Conservation (phyloP, 2,329 filamentous ascomycete genomes). For the Aspergillus pseudoterreus region DNA sequence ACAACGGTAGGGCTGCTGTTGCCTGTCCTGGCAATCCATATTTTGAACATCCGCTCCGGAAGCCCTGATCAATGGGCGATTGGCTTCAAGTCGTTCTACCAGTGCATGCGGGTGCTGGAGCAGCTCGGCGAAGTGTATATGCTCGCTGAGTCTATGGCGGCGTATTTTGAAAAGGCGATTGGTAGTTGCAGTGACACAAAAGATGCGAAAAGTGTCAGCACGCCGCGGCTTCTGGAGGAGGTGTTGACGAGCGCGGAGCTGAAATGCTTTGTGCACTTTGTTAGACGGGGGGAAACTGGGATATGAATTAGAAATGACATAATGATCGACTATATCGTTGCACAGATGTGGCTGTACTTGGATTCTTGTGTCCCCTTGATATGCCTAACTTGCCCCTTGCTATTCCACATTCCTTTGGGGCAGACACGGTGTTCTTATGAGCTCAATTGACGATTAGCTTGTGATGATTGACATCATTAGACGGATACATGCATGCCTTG, state of each 20-base stretch:
- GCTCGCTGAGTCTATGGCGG: constrained; percentile 9
- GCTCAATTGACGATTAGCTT: neutral
- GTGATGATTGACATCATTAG: neutral
- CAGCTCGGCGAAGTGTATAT: constrained; percentile 9
- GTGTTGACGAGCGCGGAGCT: constrained; percentile 3
- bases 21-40: constrained; percentile 81
- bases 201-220: neutral
- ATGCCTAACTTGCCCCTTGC: no score
- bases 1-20: constrained; percentile 80
- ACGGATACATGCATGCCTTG: neutral
- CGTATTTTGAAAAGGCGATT: constrained; percentile 4
- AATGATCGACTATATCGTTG: no score
- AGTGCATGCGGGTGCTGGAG: constrained; percentile 10
- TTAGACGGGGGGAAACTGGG: neutral
- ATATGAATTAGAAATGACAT: no score
- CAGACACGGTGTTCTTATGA: neutral
- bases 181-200: neutral
- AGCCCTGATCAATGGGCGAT: constrained; percentile 5
- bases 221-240: neutral
- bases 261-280: constrained; percentile 4
- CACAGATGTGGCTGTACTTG: no score
- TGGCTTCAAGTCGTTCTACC: constrained; percentile 8
- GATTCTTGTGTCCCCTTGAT: no score
- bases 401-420: no score
- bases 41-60: constrained; percentile 63